Evolutionary conservation across 1,284 basidiomycete genomes (phyloP).

Genomic region (Rhodotorula sp.): DNA sequence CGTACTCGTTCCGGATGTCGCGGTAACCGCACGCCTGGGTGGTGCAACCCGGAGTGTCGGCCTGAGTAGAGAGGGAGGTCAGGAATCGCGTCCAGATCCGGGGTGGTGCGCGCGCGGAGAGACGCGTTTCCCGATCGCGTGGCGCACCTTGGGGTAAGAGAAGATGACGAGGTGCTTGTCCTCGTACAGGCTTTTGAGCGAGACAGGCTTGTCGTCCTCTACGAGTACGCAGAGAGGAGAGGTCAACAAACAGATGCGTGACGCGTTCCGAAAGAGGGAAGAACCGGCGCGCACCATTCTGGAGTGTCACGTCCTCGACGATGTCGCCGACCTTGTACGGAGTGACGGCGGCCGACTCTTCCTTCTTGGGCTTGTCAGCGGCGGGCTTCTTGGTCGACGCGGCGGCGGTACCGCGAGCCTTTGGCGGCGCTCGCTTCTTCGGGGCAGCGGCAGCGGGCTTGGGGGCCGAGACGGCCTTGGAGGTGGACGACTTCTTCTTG

Average conservation of each 20-base stretch:
- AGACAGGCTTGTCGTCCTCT: constrained; percentile 49
- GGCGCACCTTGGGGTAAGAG: constrained; percentile 55
- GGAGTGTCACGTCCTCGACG: constrained; percentile 71
- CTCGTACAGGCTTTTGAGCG: constrained; percentile 56
- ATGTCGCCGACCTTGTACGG: constrained; percentile 60
- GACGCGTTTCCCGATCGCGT: constrained; percentile 50
- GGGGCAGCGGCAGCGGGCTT: not conserved
- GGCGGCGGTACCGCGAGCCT: not conserved
- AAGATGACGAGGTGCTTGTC: constrained; percentile 74
- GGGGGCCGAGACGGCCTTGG: not conserved
- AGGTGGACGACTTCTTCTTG: constrained; percentile 16
- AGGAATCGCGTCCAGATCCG: not conserved
- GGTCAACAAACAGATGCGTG: not conserved
- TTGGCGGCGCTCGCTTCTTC: not conserved
- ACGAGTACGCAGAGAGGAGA: constrained; percentile 51
- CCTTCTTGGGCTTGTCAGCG: not conserved
- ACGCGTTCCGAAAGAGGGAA: not conserved
- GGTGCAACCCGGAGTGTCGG: constrained; percentile 60
- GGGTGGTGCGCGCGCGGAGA: not conserved
- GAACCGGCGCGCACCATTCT: constrained; percentile 48
- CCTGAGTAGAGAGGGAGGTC: not conserved
- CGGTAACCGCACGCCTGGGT: constrained; percentile 75
- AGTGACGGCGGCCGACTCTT: constrained; percentile 28
- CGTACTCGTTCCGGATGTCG: constrained; percentile 61
- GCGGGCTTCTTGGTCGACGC: not conserved